Evolutionary conservation across 2,329 filamentous ascomycete genomes (phyloP), one percentile per base, ranked within the genome.

Genomic region (Fusarium fujikuroi): DNA sequence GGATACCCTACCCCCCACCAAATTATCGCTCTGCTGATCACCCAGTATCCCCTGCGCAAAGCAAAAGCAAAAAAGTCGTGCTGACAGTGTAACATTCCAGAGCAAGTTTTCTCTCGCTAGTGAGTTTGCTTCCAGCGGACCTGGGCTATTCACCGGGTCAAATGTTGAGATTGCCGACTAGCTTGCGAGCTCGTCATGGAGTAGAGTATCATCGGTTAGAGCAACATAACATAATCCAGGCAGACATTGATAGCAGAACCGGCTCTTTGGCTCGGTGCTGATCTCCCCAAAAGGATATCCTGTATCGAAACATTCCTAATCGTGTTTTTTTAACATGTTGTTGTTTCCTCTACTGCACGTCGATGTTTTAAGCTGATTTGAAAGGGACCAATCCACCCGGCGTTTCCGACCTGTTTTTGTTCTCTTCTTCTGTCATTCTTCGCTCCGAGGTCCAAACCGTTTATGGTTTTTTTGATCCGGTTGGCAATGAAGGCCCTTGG

Each of bases 401-500:
- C 15, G 28, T 40, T 7, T 4, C 28, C 32, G 50, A 53, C 50
- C 19, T 49, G 46, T 3, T 43, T 3, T 43, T n/a, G 36, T 21
- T 15, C 14, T 34, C 46, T 49, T 49, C 6, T 19, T 19, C 23
- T 14, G 30, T 23, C 30, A 52, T 30, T 46, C 21, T 25, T 53
- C 39, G 23, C 18, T 19, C 30, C 46, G 28, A 32, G 21, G 21
- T 34, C 25, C 28, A 18, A 30, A 21, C 44, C 28, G 43, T 25
- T 66, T 28, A 37, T 42, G 25, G 52, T 30, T 9, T 23, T 30
- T 32, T 54, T 39, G 28, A 37, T 54, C 39, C 39, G 49, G 32
- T 34, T n/a, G 69, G 32, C 9, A 72, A 74, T 74, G 72, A 74
- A 65, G 63, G 11, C 69, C 30, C 30, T 66, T 42, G 28, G 40